Percentiles rank a stretch among this genome's conserved stretches.
phyloP scores from a whole-genome alignment of 495 filamentous ascomycete genomes.

The Annulohypoxylon bovei region DNA sequence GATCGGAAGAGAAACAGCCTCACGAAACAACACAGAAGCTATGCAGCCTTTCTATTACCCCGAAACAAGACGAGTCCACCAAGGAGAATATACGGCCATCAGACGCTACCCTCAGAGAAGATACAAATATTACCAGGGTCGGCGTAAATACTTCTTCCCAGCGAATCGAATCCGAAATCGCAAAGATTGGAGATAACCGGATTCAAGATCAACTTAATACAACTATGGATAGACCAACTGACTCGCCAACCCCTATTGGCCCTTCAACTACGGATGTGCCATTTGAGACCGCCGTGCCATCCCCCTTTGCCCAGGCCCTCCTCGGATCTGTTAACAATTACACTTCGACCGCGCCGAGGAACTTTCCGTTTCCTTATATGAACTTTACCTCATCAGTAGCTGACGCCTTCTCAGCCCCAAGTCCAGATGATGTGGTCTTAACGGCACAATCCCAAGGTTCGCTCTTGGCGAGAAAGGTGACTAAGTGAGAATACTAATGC shows the following conservation, averaged over 20 bases:
- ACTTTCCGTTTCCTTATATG: slow-evolving; percentile 64
- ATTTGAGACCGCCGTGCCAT: slow-evolving; percentile 56
- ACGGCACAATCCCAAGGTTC: slow-evolving; percentile 94
- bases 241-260: not conserved
- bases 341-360: slow-evolving; percentile 49
- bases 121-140: not conserved
- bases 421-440: slow-evolving; percentile 90
- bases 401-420: slow-evolving; percentile 85
- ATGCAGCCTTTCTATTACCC: slow-evolving; percentile 3
- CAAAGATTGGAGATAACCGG: not conserved
- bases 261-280: not conserved
- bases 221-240: not conserved
- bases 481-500: slow-evolving; percentile 51
- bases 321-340: slow-evolving; percentile 57
- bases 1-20: slow-evolving; percentile 42
- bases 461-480: slow-evolving; percentile 53
- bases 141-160: not conserved
- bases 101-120: not conserved
- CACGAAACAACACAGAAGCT: slow-evolving; percentile 9
- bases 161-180: not conserved
- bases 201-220: slow-evolving; percentile 1
- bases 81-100: slow-evolving; percentile 32
- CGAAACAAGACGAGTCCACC: not conserved
- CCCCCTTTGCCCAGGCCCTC: slow-evolving; percentile 75
- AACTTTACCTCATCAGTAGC: slow-evolving; percentile 48